Conservation (phyloP, 2,329 filamentous ascomycete species). For the Paracorniculantispora psalliotae region DNA sequence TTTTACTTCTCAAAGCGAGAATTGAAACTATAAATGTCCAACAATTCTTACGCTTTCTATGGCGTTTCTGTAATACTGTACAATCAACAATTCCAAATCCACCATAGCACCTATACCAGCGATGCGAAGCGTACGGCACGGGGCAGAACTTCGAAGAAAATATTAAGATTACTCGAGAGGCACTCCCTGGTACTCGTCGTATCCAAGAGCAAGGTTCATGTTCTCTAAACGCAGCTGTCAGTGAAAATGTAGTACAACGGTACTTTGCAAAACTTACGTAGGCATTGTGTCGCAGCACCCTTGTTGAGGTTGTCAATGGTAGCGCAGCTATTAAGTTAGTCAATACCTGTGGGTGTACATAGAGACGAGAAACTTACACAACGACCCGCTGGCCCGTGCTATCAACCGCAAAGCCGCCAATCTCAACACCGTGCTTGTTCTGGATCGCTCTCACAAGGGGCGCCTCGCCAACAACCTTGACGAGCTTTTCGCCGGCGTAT, state of each 20-base stretch:
- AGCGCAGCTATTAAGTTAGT: slow-evolving; percentile 48
- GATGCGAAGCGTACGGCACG: neutral
- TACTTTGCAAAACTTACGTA: slow-evolving; percentile 59
- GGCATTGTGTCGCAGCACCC: slow-evolving; percentile 86
- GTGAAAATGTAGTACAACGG: neutral
- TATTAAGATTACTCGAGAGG: neutral
- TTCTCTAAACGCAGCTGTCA: slow-evolving; percentile 9
- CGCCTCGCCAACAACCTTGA: slow-evolving; percentile 85
- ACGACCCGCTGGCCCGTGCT: slow-evolving; percentile 85
- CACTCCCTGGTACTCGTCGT: slow-evolving; percentile 10
- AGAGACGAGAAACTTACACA: slow-evolving; percentile 36
- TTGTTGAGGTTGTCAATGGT: slow-evolving; percentile 94
- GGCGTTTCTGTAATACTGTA: neutral
- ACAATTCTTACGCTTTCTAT: neutral
- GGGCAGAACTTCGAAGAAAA: neutral
- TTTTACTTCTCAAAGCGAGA: neutral
- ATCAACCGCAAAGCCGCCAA: slow-evolving; percentile 93
- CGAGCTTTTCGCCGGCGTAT: slow-evolving; percentile 90
- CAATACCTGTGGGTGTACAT: neutral
- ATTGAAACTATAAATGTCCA: neutral
- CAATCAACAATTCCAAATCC: too few relatives aligned
- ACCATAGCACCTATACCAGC: neutral
- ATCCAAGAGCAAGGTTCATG: slow-evolving; percentile 14
- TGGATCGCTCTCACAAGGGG: slow-evolving; percentile 81
- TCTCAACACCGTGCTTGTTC: slow-evolving; percentile 83